Conservation (phyloP, 768 basidiomycete genomes). For the Imleria badia region DNA sequence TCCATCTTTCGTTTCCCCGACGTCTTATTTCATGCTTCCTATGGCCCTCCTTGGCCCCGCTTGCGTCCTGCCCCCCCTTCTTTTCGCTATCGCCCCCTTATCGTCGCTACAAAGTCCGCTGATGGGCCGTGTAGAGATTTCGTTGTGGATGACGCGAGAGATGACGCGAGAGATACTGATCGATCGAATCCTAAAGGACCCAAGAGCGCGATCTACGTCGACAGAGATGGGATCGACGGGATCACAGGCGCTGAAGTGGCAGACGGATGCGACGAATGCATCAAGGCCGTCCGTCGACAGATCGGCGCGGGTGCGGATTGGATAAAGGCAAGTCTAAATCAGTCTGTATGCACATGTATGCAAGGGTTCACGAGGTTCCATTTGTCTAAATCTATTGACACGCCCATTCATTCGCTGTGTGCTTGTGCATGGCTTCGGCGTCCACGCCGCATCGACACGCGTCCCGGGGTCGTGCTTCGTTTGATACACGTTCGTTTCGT, state of each 20-base stretch:
- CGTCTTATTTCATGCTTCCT: neutral
- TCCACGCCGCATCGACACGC: slow-evolving; percentile 1
- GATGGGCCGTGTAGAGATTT: neutral
- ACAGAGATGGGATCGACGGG: slow-evolving; percentile 54
- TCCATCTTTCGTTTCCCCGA: neutral
- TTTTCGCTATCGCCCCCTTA: slow-evolving; percentile 5
- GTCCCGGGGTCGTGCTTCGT: slow-evolving; percentile 3
- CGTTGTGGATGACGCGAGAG: neutral
- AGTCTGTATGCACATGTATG: slow-evolving; percentile 2
- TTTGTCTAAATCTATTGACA: neutral
- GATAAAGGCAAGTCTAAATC: slow-evolving; percentile 50
- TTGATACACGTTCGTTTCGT: slow-evolving; percentile 14
- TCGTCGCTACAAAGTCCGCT: slow-evolving; percentile 15
- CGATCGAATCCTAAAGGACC: slow-evolving; percentile 42
- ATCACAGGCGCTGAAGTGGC: slow-evolving; percentile 57
- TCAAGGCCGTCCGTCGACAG: slow-evolving; percentile 56
- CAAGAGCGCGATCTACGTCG: slow-evolving; percentile 44
- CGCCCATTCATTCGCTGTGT: too few relatives aligned
- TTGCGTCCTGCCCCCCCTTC: neutral
- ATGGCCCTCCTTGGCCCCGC: neutral
- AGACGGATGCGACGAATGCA: slow-evolving; percentile 56
- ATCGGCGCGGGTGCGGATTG: slow-evolving; percentile 67
- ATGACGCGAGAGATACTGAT: slow-evolving; percentile 1
- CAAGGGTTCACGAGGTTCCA: neutral
- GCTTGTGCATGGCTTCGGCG: too few relatives aligned